These are phyloP conservation scores for Cyclotella sp. DNA, from an alignment of 108 stramenopile species.

Conservation along the genomic window DNA sequence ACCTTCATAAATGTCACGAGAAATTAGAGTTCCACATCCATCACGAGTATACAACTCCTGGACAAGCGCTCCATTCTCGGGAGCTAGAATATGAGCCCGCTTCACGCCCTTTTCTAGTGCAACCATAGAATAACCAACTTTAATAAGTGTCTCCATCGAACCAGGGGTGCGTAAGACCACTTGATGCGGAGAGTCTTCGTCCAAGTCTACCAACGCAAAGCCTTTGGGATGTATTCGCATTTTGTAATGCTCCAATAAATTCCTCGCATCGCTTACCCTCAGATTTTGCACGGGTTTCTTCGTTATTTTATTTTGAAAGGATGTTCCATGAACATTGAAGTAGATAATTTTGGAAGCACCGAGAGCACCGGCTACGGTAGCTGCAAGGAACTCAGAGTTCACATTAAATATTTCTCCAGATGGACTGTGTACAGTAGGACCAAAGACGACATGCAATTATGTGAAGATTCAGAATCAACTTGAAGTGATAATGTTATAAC, in stretches of 20 bases:
- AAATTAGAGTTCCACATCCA: slow-evolving; percentile 92
- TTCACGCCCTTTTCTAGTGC: slow-evolving; percentile 89
- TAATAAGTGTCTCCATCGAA: slow-evolving; percentile 62
- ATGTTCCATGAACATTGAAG: slow-evolving; percentile 77
- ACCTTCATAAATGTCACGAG: slow-evolving; percentile 94
- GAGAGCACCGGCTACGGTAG: slow-evolving; percentile 77
- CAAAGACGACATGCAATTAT: too few species aligned
- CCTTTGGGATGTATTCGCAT: slow-evolving; percentile 73
- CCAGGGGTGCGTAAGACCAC: slow-evolving; percentile 46
- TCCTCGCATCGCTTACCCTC: slow-evolving; percentile 76
- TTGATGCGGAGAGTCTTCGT: slow-evolving; percentile 43
- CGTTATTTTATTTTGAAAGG: slow-evolving; percentile 56
- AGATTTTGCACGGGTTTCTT: slow-evolving; percentile 74
- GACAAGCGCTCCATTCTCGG: slow-evolving; percentile 82
- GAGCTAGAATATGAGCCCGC: slow-evolving; percentile 88
- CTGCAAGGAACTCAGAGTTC: slow-evolving; percentile 86
- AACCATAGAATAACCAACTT: slow-evolving; percentile 79
- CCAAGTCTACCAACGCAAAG: slow-evolving; percentile 54
- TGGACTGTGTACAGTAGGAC: slow-evolving; percentile 41
- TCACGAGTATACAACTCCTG: slow-evolving; percentile 97
- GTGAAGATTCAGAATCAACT: too few species aligned
- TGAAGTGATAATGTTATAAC: too few species aligned
- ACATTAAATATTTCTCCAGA: slow-evolving; percentile 96
- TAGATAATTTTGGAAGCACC: slow-evolving; percentile 90
- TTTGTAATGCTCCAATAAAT: slow-evolving; percentile 67